Percentiles rank a stretch among this genome's conserved stretches.
phyloP scores from a whole-genome alignment of 371 early-diverging fungal species.

The Mortierella sp. region DNA sequence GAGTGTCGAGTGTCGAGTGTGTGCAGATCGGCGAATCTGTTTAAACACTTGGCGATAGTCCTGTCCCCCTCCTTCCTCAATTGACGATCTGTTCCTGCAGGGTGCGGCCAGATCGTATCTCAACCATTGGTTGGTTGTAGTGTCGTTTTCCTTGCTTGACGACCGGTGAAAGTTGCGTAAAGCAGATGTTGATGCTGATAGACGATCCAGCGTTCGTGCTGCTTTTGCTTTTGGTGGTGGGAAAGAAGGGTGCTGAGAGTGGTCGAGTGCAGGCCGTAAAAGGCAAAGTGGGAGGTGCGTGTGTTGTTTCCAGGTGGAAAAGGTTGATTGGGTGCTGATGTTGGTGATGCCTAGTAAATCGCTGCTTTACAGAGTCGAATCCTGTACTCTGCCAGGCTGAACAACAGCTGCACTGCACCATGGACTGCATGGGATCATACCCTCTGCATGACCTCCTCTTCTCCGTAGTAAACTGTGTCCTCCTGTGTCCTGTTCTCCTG shows the following conservation, averaged over 20 bases:
- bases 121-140: neutral
- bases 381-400: neutral
- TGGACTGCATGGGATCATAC: constrained; percentile 11
- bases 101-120: neutral
- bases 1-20: neutral
- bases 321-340: neutral
- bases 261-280: neutral
- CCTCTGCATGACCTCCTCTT: neutral
- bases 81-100: neutral
- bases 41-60: neutral
- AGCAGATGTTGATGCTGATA: no score
- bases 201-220: neutral
- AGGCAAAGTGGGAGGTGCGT: neutral
- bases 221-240: neutral
- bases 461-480: neutral
- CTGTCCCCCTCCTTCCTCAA: neutral
- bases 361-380: neutral
- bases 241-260: neutral
- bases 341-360: constrained; percentile 16
- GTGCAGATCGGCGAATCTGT: neutral
- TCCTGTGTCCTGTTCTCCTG: neutral
- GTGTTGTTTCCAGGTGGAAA: neutral
- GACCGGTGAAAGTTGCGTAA: neutral
- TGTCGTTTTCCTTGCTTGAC: neutral
- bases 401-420: neutral